Conservation (phyloP, 345 rosid genomes). For the Pistacia integerrima region DNA sequence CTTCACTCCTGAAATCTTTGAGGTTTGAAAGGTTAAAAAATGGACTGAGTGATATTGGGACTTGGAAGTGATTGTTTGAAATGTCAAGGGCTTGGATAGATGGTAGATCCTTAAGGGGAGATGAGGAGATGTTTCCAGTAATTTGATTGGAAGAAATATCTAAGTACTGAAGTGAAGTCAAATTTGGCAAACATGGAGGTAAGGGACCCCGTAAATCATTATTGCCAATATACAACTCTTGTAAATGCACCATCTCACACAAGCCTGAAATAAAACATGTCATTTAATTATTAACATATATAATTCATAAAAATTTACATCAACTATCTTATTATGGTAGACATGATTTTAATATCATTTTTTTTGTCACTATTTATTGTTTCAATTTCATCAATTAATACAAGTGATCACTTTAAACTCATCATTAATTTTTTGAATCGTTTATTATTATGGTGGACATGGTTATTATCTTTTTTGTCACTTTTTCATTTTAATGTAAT, state of each 20-base stretch:
- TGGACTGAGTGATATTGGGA: conserved; percentile 16
- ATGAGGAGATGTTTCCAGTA: not conserved
- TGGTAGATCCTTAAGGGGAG: not conserved
- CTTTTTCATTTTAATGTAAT: no score
- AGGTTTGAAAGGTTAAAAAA: conserved; percentile 10
- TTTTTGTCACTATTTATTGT: no score
- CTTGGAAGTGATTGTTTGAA: conserved; percentile 8
- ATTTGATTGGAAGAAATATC: conserved; percentile 4
- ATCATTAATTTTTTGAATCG: no score
- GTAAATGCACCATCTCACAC: not conserved
- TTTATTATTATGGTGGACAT: no score
- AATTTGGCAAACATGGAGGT: not conserved
- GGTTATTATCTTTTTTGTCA: no score
- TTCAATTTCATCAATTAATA: no score
- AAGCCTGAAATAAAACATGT: not conserved
- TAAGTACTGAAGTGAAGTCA: not conserved
- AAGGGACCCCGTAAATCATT: not conserved
- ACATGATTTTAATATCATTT: no score
- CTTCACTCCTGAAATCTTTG: not conserved
- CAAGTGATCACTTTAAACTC: no score
- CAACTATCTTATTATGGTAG: no score
- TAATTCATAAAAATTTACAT: no score
- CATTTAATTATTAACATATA: no score
- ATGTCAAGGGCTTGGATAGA: not conserved
- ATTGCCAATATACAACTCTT: not conserved